Evolutionary conservation across 306 rosid species (phyloP).

Genomic region (Comarum palustre): DNA sequence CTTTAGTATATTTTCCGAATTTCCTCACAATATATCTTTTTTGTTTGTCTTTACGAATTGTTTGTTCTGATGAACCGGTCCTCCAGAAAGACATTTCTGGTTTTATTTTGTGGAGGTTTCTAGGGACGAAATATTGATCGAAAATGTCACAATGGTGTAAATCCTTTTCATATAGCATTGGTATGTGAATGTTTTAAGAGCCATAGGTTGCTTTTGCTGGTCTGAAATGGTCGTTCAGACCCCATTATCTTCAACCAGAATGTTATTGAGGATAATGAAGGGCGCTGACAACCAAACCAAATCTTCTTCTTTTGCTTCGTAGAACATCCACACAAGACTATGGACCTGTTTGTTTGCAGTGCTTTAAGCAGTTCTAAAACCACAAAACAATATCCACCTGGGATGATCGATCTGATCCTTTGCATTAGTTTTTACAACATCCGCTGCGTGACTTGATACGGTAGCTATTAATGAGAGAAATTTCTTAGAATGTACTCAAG

Average conservation of each 20-base stretch:
- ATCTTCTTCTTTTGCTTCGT: background rate
- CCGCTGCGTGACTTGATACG: background rate
- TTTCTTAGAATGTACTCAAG: background rate
- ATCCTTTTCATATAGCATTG: too few relatives aligned
- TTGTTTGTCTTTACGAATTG: too few relatives aligned
- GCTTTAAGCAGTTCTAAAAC: too few relatives aligned
- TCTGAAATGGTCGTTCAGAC: background rate
- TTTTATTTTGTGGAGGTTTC: too few relatives aligned
- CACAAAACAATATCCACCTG: conserved; percentile 1
- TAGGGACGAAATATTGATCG: too few relatives aligned
- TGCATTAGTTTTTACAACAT: background rate
- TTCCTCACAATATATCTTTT: too few relatives aligned
- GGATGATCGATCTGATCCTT: background rate
- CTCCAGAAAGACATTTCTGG: too few relatives aligned
- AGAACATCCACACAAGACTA: background rate
- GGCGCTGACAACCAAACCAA: background rate
- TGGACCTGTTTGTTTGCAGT: background rate
- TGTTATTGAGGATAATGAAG: background rate
- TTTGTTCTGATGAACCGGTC: too few relatives aligned
- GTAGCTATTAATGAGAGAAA: background rate
- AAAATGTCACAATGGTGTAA: too few relatives aligned
- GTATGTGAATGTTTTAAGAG: too few relatives aligned
- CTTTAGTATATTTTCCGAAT: too few relatives aligned
- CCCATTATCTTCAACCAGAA: background rate
- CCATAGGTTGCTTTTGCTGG: too few relatives aligned